Evolutionary conservation across 148 eudicot species (phyloP).

Genomic region (Rhododendron griersonianum): DNA sequence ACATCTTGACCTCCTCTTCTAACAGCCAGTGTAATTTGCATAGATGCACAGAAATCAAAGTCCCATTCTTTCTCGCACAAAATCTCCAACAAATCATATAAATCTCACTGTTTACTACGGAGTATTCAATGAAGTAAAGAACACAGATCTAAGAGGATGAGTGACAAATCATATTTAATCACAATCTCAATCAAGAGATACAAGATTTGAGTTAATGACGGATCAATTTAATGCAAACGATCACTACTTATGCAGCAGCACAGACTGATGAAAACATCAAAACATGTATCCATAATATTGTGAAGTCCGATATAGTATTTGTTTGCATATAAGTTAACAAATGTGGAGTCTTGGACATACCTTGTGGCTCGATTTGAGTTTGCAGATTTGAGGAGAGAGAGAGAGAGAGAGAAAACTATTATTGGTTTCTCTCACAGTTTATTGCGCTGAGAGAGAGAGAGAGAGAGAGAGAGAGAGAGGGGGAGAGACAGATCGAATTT

Average conservation of each 20-base stretch:
- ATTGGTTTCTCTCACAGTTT: background rate
- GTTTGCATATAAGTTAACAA: background rate
- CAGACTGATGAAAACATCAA: background rate
- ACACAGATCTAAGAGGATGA: background rate
- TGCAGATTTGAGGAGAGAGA: background rate
- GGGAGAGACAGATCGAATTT: background rate
- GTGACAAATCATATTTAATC: background rate
- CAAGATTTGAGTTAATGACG: background rate
- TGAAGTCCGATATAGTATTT: background rate
- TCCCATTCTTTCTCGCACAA: background rate
- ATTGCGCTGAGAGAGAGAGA: background rate
- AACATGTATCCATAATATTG: background rate
- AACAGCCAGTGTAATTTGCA: background rate
- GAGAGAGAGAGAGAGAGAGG: background rate
- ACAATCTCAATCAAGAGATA: background rate
- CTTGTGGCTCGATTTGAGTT: slow-evolving; percentile 6
- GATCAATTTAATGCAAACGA: slow-evolving; percentile 4
- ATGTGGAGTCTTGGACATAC: background rate
- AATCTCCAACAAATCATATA: background rate
- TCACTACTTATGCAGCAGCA: background rate
- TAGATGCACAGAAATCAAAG: background rate
- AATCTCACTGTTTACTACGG: background rate
- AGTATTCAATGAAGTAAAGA: background rate
- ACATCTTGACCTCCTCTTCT: background rate
- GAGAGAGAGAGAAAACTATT: background rate